Evolutionary conservation across 1,284 basidiomycete genomes (phyloP), one percentile per base, ranked within the genome.

Genomic region (Ceratobasidium sp.): DNA sequence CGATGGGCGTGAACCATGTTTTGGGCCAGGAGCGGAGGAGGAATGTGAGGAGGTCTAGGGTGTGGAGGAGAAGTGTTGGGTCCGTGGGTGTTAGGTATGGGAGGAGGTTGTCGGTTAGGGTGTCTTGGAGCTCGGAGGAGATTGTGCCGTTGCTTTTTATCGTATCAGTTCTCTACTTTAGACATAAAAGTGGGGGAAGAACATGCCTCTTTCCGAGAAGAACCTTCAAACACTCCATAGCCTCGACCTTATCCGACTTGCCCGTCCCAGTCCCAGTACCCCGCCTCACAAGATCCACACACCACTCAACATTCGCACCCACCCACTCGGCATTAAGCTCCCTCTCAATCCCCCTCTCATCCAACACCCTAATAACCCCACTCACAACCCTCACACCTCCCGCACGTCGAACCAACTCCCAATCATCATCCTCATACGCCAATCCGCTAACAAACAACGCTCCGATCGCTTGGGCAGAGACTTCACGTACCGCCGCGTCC

Each of bases 401-500:
- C 3, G 91, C 89, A 62, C 92, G 89, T 82, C 97, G 93, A 75
- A 98, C 91, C 4, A 90, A 90, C 62, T 93, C 92, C 93, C 94
- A 95, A 81, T 95, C 94, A 80, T 89, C 91, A 67, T 89, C 87
- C 65, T 89, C 74, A 28, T 67, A 76, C 42, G 48, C 33, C 17
- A 67, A 38, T 10, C 59, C 54, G 2, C n/a, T 50, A 1, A 66
- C 64, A 40, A 76, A 48, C 26, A 76, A 40, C 33, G 74, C 74
- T 6, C 74, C 74, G n/a, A 76, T 76, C 38, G 64, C 74, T 13
- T 62, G 40, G 23, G 74, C 74, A 6, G 62, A 66, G 15, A 57
- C 48, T 38, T 65, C 74, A 56, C 95, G 91, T 46, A 99, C 95
- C 80, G 98, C 96, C 13, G 95, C 92, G 83, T 99, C 97, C n/a